A percentile compares a stretch with the other conserved stretches of the same genome.
These are phyloP conservation scores for Amylocarpus encephaloides DNA, from an alignment of 2,329 filamentous ascomycete species.

Conservation along the genomic window DNA sequence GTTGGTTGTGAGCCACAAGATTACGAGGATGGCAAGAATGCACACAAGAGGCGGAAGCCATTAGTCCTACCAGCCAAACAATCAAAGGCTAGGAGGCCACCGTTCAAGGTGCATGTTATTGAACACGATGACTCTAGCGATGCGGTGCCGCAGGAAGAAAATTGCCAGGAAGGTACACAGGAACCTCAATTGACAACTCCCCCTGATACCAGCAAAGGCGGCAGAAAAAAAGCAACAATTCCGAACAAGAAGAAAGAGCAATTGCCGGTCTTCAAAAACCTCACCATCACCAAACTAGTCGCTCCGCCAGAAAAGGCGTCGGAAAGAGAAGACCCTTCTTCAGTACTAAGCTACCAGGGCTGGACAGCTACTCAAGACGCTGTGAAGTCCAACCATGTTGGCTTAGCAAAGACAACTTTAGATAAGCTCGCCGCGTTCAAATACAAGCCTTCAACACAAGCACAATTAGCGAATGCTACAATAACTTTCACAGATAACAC, in stretches of 20 bases:
- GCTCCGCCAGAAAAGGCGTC: slow-evolving; percentile 2
- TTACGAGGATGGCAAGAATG: neutral
- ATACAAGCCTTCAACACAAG: slow-evolving; percentile 8
- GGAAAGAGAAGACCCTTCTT: neutral
- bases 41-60: slow-evolving; percentile 16
- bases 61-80: slow-evolving; percentile 12
- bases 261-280: slow-evolving; percentile 19
- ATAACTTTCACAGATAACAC: neutral
- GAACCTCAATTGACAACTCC: slow-evolving; percentile 14
- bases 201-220: slow-evolving; percentile 11
- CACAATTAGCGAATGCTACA: neutral
- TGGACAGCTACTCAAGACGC: slow-evolving; percentile 27
- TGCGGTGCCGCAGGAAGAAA: neutral
- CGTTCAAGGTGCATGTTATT: neutral
- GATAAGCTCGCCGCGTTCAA: slow-evolving; percentile 24
- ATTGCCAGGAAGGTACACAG: neutral
- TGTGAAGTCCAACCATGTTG: slow-evolving; percentile 15
- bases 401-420: slow-evolving; percentile 22
- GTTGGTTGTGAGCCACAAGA: slow-evolving; percentile 4
- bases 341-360: slow-evolving; percentile 17
- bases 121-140: neutral
- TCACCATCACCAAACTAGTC: slow-evolving; percentile 21
- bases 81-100: slow-evolving; percentile 6
- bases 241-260: slow-evolving; percentile 5
- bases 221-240: slow-evolving; percentile 3